Percentiles rank a stretch among this genome's conserved stretches.
Evolutionary conservation across 2,329 filamentous ascomycete genomes (phyloP).

Genomic region (Sporothrix mexicana): DNA sequence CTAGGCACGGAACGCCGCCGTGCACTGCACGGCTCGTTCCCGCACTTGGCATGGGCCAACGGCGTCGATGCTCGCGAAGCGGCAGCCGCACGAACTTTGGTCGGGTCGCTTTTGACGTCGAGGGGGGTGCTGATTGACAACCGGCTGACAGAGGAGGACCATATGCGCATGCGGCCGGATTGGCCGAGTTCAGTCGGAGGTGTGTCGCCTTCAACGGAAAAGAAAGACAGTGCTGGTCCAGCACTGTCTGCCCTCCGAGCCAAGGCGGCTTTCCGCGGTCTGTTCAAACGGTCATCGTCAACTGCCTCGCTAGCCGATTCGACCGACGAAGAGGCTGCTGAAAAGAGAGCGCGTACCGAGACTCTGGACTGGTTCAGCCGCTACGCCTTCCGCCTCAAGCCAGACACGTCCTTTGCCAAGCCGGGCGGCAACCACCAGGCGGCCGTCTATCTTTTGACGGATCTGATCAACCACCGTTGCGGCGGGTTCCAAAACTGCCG

Average conservation of each 20-base stretch:
- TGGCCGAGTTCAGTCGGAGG: background rate
- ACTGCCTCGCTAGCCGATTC: background rate
- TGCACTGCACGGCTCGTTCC: slow-evolving; percentile 38
- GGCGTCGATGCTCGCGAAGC: slow-evolving; percentile 34
- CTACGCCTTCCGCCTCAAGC: slow-evolving; percentile 39
- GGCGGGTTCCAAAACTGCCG: slow-evolving; percentile 41
- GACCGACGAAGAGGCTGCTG: background rate
- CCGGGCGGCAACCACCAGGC: slow-evolving; percentile 35
- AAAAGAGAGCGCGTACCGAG: slow-evolving; percentile 27
- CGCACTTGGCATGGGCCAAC: slow-evolving; percentile 37
- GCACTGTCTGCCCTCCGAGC: background rate
- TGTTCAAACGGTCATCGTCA: background rate
- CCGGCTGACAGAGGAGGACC: slow-evolving; percentile 34
- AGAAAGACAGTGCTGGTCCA: background rate
- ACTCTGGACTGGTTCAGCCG: slow-evolving; percentile 38
- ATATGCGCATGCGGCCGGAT: slow-evolving; percentile 38
- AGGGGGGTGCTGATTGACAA: slow-evolving; percentile 28
- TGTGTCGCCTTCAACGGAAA: background rate
- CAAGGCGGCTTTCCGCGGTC: background rate
- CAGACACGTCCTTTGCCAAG: slow-evolving; percentile 30
- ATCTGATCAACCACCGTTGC: slow-evolving; percentile 48
- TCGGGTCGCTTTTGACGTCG: slow-evolving; percentile 30
- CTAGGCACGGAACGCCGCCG: slow-evolving; percentile 16
- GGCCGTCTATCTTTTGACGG: slow-evolving; percentile 38
- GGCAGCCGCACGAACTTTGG: slow-evolving; percentile 32